Evolutionary conservation across 192 early-diverging fungal genomes (phyloP), one percentile per base, ranked within the genome.

Genomic region (Coemansia sp.): DNA sequence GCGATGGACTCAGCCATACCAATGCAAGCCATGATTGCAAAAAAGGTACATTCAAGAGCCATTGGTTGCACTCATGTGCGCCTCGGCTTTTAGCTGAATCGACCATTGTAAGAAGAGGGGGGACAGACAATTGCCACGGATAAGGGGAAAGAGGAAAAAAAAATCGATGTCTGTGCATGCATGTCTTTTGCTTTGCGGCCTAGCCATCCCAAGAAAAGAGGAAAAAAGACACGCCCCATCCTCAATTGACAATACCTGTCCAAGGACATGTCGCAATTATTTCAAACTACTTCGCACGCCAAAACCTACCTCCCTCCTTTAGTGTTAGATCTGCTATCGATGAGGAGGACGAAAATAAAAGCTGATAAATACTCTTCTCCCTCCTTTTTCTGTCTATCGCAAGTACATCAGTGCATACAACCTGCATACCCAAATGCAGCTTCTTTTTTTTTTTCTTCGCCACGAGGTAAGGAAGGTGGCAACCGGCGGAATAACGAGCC

Each of bases 151-250:
- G 33, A 8, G 20, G 5, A 36, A 24, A 62, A 31, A 27, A 58
- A 20, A 58, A 62, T 62, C 61, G 61, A 62, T 62, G 61, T 62
- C 61, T 62, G 61, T 62, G 61, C 61, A 62, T 62, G 20, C 61
- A 62, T 62, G 20, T 36, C 61, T n/a, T 40, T 40, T 39, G 36
- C 36, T 36, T 36, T 36, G 5, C 36, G 36, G 8, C 9, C 27
- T 27, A 50, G 52, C 27, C 11, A 10, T 16, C 29, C 11, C 33
- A 18, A 34, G 16, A 60, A 36, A 8, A 36, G n/a, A 38, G 4
- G 36, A 36, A 2, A 36, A 36, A 38, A 13, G 27, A 33, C 58
- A 36, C 31, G 58, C 29, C 11, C 24, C 24, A 24, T 9, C 24
- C 13, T 13, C 24, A 55, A 6, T 36, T 36, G 36, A 36, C 52